Percentiles rank a stretch among this genome's conserved stretches.
These are phyloP conservation scores for Trametes cingulata DNA, from an alignment of 768 basidiomycete genomes.

Conservation along the genomic window DNA sequence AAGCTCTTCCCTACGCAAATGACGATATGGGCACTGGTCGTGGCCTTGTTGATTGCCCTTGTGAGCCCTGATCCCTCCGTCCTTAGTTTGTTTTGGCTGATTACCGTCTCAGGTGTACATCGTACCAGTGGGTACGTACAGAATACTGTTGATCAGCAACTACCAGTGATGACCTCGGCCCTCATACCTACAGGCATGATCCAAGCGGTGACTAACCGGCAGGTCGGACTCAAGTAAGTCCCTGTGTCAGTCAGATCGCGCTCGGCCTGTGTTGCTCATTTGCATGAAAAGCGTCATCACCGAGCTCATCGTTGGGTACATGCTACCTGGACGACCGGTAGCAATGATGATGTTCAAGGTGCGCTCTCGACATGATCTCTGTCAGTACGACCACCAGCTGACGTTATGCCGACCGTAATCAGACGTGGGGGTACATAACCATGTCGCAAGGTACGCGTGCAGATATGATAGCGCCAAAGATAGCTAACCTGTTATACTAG, in stretches of 20 bases:
- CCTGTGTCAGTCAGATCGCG: constrained; percentile 6
- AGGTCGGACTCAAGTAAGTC: constrained; percentile 55
- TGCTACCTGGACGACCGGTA: constrained; percentile 60
- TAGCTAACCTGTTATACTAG: constrained; percentile 23
- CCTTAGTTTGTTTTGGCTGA: neutral
- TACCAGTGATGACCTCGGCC: neutral
- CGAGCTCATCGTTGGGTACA: constrained; percentile 67
- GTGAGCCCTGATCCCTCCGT: constrained; percentile 1
- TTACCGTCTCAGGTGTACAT: constrained; percentile 52
- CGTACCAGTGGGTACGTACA: constrained; percentile 59
- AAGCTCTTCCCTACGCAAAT: constrained; percentile 64
- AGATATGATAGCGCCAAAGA: neutral
- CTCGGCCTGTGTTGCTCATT: neutral
- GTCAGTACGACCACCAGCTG: neutral
- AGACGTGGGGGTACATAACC: constrained; percentile 64
- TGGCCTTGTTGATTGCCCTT: constrained; percentile 46
- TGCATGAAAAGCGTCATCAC: constrained; percentile 55
- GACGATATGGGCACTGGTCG: constrained; percentile 65
- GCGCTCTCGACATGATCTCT: neutral
- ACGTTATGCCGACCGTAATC: neutral
- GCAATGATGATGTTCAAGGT: constrained; percentile 69
- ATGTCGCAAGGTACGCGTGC: constrained; percentile 42
- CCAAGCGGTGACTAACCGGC: constrained; percentile 76
- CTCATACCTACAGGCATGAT: constrained; percentile 48
- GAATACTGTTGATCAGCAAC: neutral